Evolutionary conservation across 768 basidiomycete genomes (phyloP).

Genomic region (Psilocybe subaeruginosa): DNA sequence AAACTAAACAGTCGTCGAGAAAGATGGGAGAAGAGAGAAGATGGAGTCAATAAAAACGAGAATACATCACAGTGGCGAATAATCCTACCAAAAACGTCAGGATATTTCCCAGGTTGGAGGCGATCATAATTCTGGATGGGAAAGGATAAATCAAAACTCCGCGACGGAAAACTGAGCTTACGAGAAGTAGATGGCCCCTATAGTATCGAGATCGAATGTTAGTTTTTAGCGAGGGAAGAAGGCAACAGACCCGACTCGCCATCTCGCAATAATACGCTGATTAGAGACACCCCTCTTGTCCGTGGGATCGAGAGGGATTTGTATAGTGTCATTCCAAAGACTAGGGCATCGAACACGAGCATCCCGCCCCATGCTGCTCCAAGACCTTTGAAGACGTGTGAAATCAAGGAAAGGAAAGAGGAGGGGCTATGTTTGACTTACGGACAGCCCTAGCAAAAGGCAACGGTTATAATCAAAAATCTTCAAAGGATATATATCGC

Average conservation of each 20-base stretch:
- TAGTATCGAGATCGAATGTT: not conserved
- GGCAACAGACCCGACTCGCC: conserved; percentile 24
- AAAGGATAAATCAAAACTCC: not conserved
- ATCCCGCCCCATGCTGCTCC: conserved; percentile 41
- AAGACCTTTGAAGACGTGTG: conserved; percentile 24
- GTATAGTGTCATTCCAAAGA: conserved; percentile 44
- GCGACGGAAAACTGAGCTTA: conserved; percentile 12
- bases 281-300: conserved; percentile 25
- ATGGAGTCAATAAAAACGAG: not conserved
- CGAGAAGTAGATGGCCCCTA: conserved; percentile 45
- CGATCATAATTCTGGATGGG: conserved; percentile 35
- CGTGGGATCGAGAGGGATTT: conserved; percentile 35
- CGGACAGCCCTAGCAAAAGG: conserved; percentile 23
- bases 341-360: conserved; percentile 41
- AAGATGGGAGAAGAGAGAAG: not conserved
- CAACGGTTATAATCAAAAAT: not conserved
- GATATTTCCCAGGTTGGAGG: conserved; percentile 39
- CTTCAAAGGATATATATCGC: conserved; percentile 8
- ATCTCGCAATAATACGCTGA: conserved; percentile 40
- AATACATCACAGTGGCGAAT: not conserved
- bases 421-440: conserved; percentile 13
- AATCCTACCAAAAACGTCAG: conserved; percentile 37
- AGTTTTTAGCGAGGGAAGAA: not conserved
- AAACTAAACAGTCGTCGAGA: conserved; percentile 22
- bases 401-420: not conserved